A percentile compares a stretch with the other conserved stretches of the same genome.
Conservation (phyloP, 371 early-diverging fungal genomes). For the Mucor indicus region DNA sequence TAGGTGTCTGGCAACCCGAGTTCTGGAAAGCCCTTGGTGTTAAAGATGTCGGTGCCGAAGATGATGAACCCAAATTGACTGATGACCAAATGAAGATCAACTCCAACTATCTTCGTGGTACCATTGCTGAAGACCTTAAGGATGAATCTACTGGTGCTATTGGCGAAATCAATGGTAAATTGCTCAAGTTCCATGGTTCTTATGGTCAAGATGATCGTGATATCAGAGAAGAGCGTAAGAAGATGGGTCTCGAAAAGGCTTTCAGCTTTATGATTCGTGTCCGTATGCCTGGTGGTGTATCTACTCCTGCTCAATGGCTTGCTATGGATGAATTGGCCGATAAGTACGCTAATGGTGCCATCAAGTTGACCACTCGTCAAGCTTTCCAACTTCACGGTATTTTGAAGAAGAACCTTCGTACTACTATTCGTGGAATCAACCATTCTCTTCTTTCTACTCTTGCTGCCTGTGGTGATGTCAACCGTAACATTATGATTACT, state of each 20-base stretch:
- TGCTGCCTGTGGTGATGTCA: conserved; percentile 96
- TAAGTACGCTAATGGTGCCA: conserved; percentile 77
- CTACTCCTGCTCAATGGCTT: conserved; percentile 86
- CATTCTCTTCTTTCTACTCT: conserved; percentile 83
- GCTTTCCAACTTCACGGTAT: conserved; percentile 96
- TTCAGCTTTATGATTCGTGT: conserved; percentile 95
- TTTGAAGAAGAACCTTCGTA: conserved; percentile 83
- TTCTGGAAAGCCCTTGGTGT: conserved; percentile 85
- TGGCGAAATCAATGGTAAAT: conserved; percentile 82
- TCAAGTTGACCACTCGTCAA: conserved; percentile 94
- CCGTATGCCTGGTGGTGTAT: conserved; percentile 88
- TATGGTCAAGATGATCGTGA: conserved; percentile 97
- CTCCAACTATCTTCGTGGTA: conserved; percentile 89
- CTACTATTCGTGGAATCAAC: conserved; percentile 88
- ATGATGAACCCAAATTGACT: conserved; percentile 69
- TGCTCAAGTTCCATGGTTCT: conserved; percentile 95
- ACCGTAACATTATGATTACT: conserved; percentile 92
- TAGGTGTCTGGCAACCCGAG: conserved; percentile 72
- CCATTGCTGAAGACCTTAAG: conserved; percentile 78
- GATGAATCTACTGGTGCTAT: conserved; percentile 87
- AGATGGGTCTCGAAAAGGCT: conserved; percentile 85
- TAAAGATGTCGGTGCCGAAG: conserved; percentile 56
- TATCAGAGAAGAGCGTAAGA: conserved; percentile 79
- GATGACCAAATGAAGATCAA: conserved; percentile 90
- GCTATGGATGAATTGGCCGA: conserved; percentile 88